Evolutionary conservation across 163 green algal species (phyloP).

Genomic region (Scenedesmus sp.): DNA sequence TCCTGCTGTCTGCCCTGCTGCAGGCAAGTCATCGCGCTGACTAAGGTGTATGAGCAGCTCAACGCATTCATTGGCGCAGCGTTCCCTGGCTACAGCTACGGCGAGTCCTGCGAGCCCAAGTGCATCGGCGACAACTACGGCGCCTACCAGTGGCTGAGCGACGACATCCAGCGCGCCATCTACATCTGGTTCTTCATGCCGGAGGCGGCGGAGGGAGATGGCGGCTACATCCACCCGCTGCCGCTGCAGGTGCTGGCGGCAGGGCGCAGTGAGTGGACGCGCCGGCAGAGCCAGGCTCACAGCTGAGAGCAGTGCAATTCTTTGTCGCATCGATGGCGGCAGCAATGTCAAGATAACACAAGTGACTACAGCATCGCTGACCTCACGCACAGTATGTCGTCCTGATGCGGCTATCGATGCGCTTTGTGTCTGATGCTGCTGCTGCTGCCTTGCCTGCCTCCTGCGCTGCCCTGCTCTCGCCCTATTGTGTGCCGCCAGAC

Average conservation of each 20-base stretch:
- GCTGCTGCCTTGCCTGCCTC: neutral
- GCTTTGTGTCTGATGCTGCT: neutral
- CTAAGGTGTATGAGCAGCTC: slow-evolving; percentile 22
- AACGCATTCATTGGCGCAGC: slow-evolving; percentile 44
- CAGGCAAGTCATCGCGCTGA: slow-evolving; percentile 40
- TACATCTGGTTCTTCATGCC: slow-evolving; percentile 55
- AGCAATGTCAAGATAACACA: neutral
- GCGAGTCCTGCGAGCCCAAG: slow-evolving; percentile 44
- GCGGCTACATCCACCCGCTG: slow-evolving; percentile 48
- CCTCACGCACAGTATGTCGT: neutral
- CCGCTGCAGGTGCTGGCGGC: slow-evolving; percentile 47
- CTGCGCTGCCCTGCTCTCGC: neutral
- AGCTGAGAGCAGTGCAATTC: neutral
- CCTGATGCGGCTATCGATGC: neutral
- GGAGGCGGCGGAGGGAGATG: slow-evolving; percentile 11
- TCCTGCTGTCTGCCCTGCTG: neutral
- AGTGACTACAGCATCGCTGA: neutral
- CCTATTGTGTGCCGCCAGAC: neutral
- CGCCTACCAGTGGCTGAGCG: slow-evolving; percentile 36
- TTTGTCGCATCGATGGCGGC: neutral
- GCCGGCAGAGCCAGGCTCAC: neutral
- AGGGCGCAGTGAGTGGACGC: neutral
- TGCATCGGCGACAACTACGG: slow-evolving; percentile 54
- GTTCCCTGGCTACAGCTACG: slow-evolving; percentile 49
- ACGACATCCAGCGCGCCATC: slow-evolving; percentile 25